Percentiles rank a stretch among this genome's conserved stretches.
phyloP scores from a whole-genome alignment of 768 basidiomycete genomes.

The Termitomyces eurrhizus region DNA sequence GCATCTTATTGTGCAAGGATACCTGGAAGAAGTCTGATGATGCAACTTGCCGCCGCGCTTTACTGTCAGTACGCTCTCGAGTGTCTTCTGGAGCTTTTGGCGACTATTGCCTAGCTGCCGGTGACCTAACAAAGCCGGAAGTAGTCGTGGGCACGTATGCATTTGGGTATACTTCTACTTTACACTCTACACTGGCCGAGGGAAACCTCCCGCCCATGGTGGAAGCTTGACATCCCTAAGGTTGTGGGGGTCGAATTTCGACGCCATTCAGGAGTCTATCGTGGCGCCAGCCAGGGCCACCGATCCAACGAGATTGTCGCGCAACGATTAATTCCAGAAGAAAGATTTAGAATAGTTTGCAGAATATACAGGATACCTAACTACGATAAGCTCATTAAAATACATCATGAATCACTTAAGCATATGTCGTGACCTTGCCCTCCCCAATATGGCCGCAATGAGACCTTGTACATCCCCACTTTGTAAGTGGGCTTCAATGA shows the following conservation, averaged over 20 bases:
- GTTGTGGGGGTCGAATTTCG: background rate
- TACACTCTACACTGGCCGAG: background rate
- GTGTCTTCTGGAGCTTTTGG: background rate
- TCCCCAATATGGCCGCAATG: conserved; percentile 54
- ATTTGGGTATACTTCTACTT: background rate
- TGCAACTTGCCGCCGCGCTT: background rate
- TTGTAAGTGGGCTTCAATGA: conserved; percentile 59
- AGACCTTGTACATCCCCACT: conserved; percentile 64
- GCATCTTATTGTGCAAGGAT: conserved; percentile 90
- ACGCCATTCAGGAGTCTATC: background rate
- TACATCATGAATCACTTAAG: background rate
- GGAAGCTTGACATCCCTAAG: background rate
- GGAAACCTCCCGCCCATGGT: background rate
- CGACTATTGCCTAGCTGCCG: background rate
- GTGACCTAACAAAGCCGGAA: background rate
- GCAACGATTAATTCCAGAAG: background rate
- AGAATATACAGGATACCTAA: background rate
- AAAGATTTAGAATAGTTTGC: background rate
- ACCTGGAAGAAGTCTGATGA: conserved; percentile 74
- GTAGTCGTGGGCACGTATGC: background rate
- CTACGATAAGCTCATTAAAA: background rate
- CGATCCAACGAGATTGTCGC: background rate
- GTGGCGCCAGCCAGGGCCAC: background rate
- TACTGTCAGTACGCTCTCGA: background rate
- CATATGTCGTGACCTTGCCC: conserved; percentile 27